Conservation (phyloP, 768 basidiomycete species). For the Suillus paluster region DNA sequence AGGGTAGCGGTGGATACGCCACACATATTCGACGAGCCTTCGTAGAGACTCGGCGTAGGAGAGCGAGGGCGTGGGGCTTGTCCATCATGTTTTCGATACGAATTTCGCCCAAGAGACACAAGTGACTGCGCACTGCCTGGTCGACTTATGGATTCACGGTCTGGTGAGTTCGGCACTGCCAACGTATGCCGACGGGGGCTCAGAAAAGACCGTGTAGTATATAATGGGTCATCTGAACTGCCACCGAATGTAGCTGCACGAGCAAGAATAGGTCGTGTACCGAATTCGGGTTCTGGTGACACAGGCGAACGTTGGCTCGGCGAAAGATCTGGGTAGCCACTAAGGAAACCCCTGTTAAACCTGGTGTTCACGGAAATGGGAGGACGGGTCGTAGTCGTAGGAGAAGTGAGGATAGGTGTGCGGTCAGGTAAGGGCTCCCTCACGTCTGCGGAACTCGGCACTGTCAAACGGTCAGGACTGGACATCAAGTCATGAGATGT, state of each 20-base stretch:
- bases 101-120: conserved; percentile 14
- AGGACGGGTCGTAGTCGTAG: not conserved
- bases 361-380: conserved; percentile 8
- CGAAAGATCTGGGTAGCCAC: not conserved
- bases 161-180: conserved; percentile 11
- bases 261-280: conserved; percentile 6
- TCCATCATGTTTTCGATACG: conserved; percentile 21
- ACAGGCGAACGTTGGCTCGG: conserved; percentile 12
- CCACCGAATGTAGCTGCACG: conserved; percentile 18
- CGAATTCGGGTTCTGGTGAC: not conserved
- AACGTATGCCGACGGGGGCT: conserved; percentile 15
- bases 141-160: conserved; percentile 8
- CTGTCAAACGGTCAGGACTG: not conserved
- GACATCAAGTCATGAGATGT: not conserved
- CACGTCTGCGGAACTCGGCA: not conserved
- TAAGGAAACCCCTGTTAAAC: not conserved
- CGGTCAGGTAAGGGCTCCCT: not conserved
- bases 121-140: conserved; percentile 16
- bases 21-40: conserved; percentile 13
- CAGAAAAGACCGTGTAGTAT: not conserved
- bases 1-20: conserved; percentile 13
- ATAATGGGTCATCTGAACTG: conserved; percentile 12
- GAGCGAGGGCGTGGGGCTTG: conserved; percentile 19
- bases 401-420: not conserved
- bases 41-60: conserved; percentile 16